These are phyloP conservation scores for Pleurotus tuoliensis DNA, from an alignment of 768 basidiomycete species.

Conservation along the genomic window DNA sequence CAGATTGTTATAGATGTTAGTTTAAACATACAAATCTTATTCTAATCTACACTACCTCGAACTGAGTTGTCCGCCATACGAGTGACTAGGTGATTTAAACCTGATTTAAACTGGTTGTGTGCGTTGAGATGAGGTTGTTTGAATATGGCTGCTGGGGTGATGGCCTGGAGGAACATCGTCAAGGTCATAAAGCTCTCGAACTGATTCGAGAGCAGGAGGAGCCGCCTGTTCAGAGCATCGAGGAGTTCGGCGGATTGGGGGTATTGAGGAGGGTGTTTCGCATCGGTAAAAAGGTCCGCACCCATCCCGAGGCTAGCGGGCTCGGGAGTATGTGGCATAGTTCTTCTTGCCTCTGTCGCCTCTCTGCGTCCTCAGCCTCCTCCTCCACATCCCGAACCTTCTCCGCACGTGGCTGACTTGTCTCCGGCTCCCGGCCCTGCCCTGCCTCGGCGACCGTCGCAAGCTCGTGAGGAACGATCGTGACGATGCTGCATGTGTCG, in stretches of 20 bases:
- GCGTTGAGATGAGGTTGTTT: no score
- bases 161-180: no score
- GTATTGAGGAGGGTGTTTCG: conserved; percentile 9
- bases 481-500: conserved; percentile 67
- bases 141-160: no score
- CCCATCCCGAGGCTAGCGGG: conserved; percentile 57
- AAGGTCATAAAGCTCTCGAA: no score
- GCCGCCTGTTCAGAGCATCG: conserved; percentile 28
- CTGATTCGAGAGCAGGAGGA: no score
- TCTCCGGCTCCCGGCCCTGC: conserved; percentile 62
- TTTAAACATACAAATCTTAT: no score
- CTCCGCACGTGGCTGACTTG: conserved; percentile 16
- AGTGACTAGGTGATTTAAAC: no score
- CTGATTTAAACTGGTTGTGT: no score
- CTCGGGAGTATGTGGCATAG: conserved; percentile 77
- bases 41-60: no score
- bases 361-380: no score
- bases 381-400: conserved; percentile 15
- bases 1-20: no score
- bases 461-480: conserved; percentile 32
- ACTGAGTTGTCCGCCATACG: no score
- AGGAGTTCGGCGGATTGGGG: conserved; percentile 26
- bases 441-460: conserved; percentile 65
- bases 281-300: conserved; percentile 22
- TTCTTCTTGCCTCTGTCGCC: conserved; percentile 25